Conservation (phyloP, 495 filamentous ascomycete genomes). For the Lophium mytilinum region DNA sequence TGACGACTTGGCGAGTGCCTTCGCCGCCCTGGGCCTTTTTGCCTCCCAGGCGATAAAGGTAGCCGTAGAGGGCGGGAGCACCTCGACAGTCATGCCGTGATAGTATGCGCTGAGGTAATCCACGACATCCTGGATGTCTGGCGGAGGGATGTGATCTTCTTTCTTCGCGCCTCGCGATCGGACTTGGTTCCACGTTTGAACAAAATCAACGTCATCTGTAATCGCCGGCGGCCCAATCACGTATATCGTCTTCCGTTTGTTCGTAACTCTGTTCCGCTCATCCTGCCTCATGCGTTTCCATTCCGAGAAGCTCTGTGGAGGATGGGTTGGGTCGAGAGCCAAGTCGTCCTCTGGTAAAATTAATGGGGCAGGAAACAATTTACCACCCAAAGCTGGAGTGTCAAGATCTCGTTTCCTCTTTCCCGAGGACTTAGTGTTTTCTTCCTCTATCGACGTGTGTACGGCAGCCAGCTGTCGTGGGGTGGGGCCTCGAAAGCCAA, state of each 20-base stretch:
- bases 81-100: constrained; percentile 46
- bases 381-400: neutral
- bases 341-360: constrained; percentile 56
- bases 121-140: constrained; percentile 34
- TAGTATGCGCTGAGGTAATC: constrained; percentile 56
- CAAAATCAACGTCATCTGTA: constrained; percentile 26
- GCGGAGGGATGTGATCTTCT: constrained; percentile 4
- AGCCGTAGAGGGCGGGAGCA: constrained; percentile 30
- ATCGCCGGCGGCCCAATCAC: constrained; percentile 41
- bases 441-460: neutral
- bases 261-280: constrained; percentile 46
- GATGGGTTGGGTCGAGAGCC: constrained; percentile 43
- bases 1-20: constrained; percentile 21
- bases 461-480: neutral
- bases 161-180: neutral
- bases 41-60: constrained; percentile 41
- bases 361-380: constrained; percentile 51
- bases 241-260: constrained; percentile 45
- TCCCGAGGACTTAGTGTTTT: neutral
- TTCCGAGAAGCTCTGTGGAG: constrained; percentile 49
- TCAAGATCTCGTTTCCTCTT: neutral
- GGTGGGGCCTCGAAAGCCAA: neutral
- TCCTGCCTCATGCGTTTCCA: constrained; percentile 41
- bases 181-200: constrained; percentile 37
- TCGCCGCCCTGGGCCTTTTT: neutral